A percentile compares a stretch with the other conserved stretches of the same genome.
phyloP scores from a whole-genome alignment of 805 yeast species.

The Kuraishia borneana region DNA sequence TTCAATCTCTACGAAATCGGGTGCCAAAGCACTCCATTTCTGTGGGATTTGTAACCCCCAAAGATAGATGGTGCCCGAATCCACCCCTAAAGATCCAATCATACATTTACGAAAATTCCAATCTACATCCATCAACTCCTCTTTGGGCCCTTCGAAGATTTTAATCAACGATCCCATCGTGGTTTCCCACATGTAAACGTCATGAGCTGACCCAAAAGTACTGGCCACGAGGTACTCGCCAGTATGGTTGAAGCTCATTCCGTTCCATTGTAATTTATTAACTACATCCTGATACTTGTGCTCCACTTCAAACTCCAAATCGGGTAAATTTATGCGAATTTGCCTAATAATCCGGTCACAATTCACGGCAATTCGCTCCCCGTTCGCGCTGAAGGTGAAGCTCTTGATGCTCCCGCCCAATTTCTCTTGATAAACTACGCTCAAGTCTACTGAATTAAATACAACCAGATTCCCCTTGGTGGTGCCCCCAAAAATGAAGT shows the following conservation, averaged over 20 bases:
- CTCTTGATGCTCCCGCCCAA: constrained; percentile 65
- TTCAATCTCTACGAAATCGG: constrained; percentile 90
- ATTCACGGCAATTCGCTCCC: constrained; percentile 57
- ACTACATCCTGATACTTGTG: constrained; percentile 87
- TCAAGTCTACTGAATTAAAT: constrained; percentile 12
- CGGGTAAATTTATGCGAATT: constrained; percentile 20
- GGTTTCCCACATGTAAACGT: constrained; percentile 89
- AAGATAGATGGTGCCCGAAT: constrained; percentile 67
- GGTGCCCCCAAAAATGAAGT: constrained; percentile 60
- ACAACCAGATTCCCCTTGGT: constrained; percentile 69
- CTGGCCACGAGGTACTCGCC: constrained; percentile 85
- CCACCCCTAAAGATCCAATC: constrained; percentile 77
- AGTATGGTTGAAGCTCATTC: constrained; percentile 60
- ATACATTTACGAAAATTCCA: constrained; percentile 74
- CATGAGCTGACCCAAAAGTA: constrained; percentile 81
- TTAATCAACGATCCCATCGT: constrained; percentile 78
- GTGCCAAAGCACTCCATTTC: constrained; percentile 94
- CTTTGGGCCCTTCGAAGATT: constrained; percentile 83
- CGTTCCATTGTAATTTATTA: constrained; percentile 81
- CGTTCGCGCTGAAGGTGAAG: constrained; percentile 45
- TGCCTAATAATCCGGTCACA: constrained; percentile 72
- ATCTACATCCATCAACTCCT: constrained; percentile 75
- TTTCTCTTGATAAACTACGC: constrained; percentile 30
- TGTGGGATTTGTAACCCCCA: constrained; percentile 83
- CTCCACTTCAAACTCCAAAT: constrained; percentile 50